phyloP scores from a whole-genome alignment of 768 basidiomycete genomes.

The Kwoniella bestiolae region DNA sequence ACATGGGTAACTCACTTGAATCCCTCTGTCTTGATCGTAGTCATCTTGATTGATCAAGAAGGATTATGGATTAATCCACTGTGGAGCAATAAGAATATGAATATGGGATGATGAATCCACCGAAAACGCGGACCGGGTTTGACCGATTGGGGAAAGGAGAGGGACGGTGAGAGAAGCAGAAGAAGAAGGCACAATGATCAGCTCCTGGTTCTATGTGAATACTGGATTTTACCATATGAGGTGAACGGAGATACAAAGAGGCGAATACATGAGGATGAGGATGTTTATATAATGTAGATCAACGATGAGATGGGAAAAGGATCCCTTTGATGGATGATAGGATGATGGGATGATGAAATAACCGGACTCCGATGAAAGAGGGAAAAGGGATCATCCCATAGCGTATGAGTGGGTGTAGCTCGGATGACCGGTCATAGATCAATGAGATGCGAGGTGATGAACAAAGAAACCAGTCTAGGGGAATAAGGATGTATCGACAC shows the following conservation, averaged over 20 bases:
- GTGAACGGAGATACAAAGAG: background rate
- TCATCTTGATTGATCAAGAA: background rate
- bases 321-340: background rate
- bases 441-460: background rate
- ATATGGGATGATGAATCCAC: background rate
- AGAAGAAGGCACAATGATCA: slow-evolving; percentile 2
- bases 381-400: slow-evolving; percentile 1
- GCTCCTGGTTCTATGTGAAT: background rate
- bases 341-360: background rate
- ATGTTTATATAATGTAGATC: background rate
- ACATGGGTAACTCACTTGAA: slow-evolving; percentile 14
- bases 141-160: background rate
- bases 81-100: background rate
- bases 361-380: slow-evolving; percentile 4
- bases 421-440: background rate
- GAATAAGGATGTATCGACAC: too few species aligned
- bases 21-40: slow-evolving; percentile 25
- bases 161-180: background rate
- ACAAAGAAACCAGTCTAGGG: background rate
- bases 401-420: too few species aligned
- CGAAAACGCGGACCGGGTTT: slow-evolving; percentile 5
- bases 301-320: background rate
- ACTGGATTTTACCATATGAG: background rate
- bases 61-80: background rate
- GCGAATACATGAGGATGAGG: background rate